These are phyloP conservation scores for Pterocarpus macrocarpus DNA, from an alignment of 306 rosid genomes.

Conservation along the genomic window DNA sequence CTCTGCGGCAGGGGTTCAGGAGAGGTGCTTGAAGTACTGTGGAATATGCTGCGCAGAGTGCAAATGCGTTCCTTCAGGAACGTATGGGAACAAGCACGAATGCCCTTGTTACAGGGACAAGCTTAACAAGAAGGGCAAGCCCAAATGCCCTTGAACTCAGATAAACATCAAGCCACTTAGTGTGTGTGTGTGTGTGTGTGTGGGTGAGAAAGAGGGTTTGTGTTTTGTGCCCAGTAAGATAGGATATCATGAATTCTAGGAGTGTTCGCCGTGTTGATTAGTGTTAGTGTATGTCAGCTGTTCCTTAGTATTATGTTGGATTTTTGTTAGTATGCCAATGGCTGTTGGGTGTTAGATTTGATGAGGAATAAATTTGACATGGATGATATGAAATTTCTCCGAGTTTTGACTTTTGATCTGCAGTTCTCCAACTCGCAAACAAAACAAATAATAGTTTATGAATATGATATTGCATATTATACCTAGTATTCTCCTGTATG, in stretches of 20 bases:
- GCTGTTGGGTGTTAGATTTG: constrained; percentile 38
- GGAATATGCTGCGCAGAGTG: constrained; percentile 72
- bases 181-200: neutral
- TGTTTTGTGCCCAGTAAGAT: neutral
- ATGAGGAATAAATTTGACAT: constrained; percentile 32
- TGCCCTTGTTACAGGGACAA: constrained; percentile 86
- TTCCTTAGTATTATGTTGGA: constrained; percentile 13
- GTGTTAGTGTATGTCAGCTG: neutral
- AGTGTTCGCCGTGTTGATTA: neutral
- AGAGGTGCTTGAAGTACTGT: constrained; percentile 77
- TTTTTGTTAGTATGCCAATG: constrained; percentile 16
- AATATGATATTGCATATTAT: neutral
- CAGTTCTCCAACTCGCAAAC: neutral
- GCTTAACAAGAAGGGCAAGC: constrained; percentile 64
- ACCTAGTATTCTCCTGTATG: constrained; percentile 34
- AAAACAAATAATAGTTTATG: neutral
- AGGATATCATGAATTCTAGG: no score
- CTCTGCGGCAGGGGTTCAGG: constrained; percentile 62
- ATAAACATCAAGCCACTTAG: neutral
- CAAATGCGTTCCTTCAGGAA: constrained; percentile 88
- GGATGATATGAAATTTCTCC: neutral
- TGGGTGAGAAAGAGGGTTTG: neutral
- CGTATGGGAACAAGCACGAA: constrained; percentile 81
- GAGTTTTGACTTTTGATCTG: neutral
- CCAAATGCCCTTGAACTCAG: constrained; percentile 75